phyloP scores from a whole-genome alignment of 495 filamentous ascomycete species.

The Trypethelium eluteriae region DNA sequence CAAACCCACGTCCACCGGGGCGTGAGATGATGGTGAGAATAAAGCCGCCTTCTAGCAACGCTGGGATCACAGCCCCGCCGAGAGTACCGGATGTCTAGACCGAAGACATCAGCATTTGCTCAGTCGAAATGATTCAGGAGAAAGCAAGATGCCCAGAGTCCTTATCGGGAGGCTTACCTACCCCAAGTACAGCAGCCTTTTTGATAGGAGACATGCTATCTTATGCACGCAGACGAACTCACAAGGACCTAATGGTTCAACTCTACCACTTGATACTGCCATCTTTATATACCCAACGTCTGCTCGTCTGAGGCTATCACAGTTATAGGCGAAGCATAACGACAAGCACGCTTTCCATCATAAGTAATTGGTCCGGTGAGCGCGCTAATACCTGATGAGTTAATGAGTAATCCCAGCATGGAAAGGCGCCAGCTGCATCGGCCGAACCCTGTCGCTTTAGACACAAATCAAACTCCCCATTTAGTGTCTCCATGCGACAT shows the following conservation, averaged over 20 bases:
- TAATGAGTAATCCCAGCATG: too few relatives aligned
- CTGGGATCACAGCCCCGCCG: background rate
- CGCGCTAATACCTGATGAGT: too few relatives aligned
- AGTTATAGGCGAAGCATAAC: background rate
- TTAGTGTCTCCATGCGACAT: too few relatives aligned
- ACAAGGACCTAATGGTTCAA: background rate
- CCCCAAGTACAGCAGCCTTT: background rate
- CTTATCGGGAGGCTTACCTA: background rate
- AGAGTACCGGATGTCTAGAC: background rate
- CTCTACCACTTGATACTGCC: background rate
- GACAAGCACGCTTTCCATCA: background rate
- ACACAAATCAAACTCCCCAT: background rate
- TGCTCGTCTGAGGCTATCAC: background rate
- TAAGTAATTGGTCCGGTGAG: too few relatives aligned
- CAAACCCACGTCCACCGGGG: background rate
- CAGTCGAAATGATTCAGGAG: background rate
- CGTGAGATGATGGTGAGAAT: conserved; percentile 11
- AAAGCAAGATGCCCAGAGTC: background rate
- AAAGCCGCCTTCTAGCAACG: conserved; percentile 3
- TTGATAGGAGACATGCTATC: background rate
- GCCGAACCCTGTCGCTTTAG: background rate
- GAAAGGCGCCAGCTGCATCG: background rate
- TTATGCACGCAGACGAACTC: background rate
- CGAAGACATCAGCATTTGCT: background rate
- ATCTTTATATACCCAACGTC: background rate